These are phyloP conservation scores for Blastosporella zonata DNA, from an alignment of 1,284 basidiomycete genomes.

Conservation along the genomic window DNA sequence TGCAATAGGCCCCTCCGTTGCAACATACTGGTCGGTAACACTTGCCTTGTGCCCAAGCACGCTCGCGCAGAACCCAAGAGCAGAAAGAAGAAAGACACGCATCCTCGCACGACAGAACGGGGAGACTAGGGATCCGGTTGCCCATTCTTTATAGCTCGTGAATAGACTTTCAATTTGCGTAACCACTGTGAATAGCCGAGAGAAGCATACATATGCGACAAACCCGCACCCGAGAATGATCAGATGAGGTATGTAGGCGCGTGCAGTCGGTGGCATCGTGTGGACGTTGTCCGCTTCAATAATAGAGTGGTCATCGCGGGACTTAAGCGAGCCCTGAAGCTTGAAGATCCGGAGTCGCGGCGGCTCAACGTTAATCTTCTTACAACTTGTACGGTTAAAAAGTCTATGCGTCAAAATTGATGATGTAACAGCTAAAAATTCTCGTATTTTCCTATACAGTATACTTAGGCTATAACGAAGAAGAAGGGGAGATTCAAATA, in stretches of 20 bases:
- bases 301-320: conserved; percentile 39
- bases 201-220: conserved; percentile 1
- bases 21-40: conserved; percentile 44
- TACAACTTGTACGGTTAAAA: too few relatives aligned
- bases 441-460: too few relatives aligned
- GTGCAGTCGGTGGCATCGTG: conserved; percentile 1
- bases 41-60: conserved; percentile 24
- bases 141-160: conserved; percentile 9
- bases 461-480: too few relatives aligned
- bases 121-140: neutral
- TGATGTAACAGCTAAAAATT: too few relatives aligned
- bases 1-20: conserved; percentile 52
- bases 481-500: too few relatives aligned
- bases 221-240: conserved; percentile 8
- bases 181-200: neutral
- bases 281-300: conserved; percentile 35
- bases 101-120: conserved; percentile 6
- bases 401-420: too few relatives aligned
- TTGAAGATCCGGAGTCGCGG: too few relatives aligned
- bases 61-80: conserved; percentile 16
- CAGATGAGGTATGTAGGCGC: conserved; percentile 4
- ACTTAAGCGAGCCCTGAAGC: too few relatives aligned
- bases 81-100: conserved; percentile 11
- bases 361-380: too few relatives aligned
- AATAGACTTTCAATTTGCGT: conserved; percentile 1